phyloP scores from a whole-genome alignment of 164 flowering plant species.

The Akebia trifoliata region DNA sequence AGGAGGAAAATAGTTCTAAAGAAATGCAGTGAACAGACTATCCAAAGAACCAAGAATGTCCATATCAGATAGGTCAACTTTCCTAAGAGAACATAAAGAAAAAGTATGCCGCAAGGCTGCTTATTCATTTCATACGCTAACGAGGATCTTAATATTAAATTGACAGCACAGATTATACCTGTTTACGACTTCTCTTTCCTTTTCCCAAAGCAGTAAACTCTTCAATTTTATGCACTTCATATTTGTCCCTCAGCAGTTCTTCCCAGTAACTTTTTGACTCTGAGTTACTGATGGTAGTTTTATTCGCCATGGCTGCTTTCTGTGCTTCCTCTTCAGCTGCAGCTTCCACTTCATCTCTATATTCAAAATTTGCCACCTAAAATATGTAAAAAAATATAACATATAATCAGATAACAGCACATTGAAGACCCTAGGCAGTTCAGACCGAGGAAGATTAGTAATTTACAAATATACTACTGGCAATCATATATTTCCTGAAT shows the following conservation, averaged over 20 bases:
- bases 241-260: slow-evolving; percentile 72
- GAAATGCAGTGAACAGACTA: not conserved
- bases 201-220: slow-evolving; percentile 88
- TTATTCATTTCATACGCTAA: too few species aligned
- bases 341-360: slow-evolving; percentile 71
- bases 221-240: slow-evolving; percentile 74
- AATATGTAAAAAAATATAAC: not conserved
- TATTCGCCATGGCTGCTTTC: slow-evolving; percentile 36
- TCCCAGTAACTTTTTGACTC: slow-evolving; percentile 88
- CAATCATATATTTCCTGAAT: too few species aligned
- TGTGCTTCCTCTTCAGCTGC: slow-evolving; percentile 55
- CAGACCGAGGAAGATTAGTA: too few species aligned
- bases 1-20: not conserved
- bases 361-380: slow-evolving; percentile 97
- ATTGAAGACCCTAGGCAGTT: too few species aligned
- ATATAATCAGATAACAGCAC: not conserved
- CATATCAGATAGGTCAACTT: not conserved
- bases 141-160: too few species aligned
- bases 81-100: not conserved
- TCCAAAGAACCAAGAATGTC: not conserved
- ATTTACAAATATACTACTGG: too few species aligned
- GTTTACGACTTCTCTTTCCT: slow-evolving; percentile 92
- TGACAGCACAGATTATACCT: slow-evolving; percentile 36
- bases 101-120: too few species aligned
- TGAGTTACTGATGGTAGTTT: slow-evolving; percentile 35